Percentiles rank a stretch among this genome's conserved stretches.
These are phyloP conservation scores for Polygonum aviculare DNA, from an alignment of 148 eudicot species.

Conservation along the genomic window DNA sequence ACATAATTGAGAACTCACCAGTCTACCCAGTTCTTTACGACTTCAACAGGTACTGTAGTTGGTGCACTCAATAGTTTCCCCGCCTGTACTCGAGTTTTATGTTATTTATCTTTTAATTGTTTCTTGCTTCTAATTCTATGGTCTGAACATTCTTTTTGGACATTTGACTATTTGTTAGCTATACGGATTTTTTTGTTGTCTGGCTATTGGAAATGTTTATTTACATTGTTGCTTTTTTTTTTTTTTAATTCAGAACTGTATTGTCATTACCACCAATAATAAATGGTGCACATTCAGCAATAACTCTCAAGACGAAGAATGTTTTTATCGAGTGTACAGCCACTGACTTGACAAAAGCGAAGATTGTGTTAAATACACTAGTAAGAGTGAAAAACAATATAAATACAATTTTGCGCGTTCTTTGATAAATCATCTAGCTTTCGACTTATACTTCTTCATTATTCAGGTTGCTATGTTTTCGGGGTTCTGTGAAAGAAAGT, in stretches of 20 bases:
- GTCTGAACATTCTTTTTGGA: not conserved
- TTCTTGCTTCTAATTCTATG: not conserved
- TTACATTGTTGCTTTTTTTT: not conserved
- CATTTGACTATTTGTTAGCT: not conserved
- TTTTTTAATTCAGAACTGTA: slow-evolving; percentile 61
- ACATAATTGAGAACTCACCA: slow-evolving; percentile 76
- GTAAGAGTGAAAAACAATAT: slow-evolving; percentile 21
- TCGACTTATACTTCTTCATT: not conserved
- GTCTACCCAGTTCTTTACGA: slow-evolving; percentile 90
- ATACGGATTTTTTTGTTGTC: not conserved
- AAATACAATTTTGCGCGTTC: not conserved
- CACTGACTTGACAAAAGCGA: slow-evolving; percentile 92
- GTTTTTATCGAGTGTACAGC: slow-evolving; percentile 97
- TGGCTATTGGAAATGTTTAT: not conserved
- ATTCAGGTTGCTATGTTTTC: slow-evolving; percentile 91
- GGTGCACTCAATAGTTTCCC: not conserved
- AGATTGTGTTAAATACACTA: slow-evolving; percentile 88
- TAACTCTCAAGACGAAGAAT: slow-evolving; percentile 75
- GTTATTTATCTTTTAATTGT: not conserved
- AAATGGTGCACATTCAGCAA: slow-evolving; percentile 94
- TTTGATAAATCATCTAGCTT: not conserved
- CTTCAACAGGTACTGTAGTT: slow-evolving; percentile 49
- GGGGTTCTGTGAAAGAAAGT: slow-evolving; percentile 61
- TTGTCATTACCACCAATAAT: slow-evolving; percentile 93
- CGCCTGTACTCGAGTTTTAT: not conserved